phyloP scores from a whole-genome alignment of 306 rosid genomes.

The Medicago truncatula region MtrunA17r5.0-ANR NC_053043.1:12373501-12374000 shows the following conservation, averaged over 20 bases:
- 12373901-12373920: no score
- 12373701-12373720: background rate
- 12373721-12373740: background rate
- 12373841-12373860: background rate
- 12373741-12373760: background rate
- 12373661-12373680: background rate
- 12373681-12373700: background rate
- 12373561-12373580: constrained; percentile 25
- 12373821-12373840: background rate
- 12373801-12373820: constrained; percentile 1
- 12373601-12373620: constrained; percentile 34
- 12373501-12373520: constrained; percentile 31
- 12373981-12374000: no score
- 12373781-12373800: background rate
- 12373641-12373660: constrained; percentile 38
- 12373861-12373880: no score
- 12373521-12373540: constrained; percentile 67
- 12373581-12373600: constrained; percentile 2
- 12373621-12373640: constrained; percentile 36
- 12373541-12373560: constrained; percentile 49
- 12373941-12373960: no score
- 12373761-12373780: background rate
- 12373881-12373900: no score
- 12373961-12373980: no score
- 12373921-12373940: no score